These are phyloP conservation scores for Miamiensis avidus DNA, from an alignment of 169 alveolate species.

Conservation along the genomic window DNA sequence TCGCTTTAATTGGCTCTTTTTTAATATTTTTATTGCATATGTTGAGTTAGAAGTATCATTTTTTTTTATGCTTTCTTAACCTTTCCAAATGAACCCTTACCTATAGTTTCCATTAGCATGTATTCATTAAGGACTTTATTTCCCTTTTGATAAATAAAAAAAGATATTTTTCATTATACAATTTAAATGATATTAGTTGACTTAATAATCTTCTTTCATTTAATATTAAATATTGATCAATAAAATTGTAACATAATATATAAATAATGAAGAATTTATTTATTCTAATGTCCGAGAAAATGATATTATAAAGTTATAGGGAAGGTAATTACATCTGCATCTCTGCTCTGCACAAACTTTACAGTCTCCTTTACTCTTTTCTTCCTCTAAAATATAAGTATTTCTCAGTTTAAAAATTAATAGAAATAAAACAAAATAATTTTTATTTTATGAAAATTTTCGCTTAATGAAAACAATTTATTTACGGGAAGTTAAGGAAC, in stretches of 20 bases:
- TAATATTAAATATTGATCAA: too few species aligned
- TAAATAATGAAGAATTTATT: too few species aligned
- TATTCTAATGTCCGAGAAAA: too few species aligned
- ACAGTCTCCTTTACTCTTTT: neutral
- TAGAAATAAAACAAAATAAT: too few species aligned
- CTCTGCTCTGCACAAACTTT: neutral
- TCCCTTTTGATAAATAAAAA: slow-evolving; percentile 40
- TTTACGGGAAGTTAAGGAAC: neutral
- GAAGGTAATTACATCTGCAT: neutral
- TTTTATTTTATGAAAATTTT: too few species aligned
- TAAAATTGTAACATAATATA: too few species aligned
- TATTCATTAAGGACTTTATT: slow-evolving; percentile 69
- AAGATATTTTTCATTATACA: too few species aligned
- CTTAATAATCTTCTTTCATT: too few species aligned
- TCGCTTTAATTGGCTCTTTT: slow-evolving; percentile 55
- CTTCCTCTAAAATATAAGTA: neutral
- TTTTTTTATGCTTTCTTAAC: slow-evolving; percentile 65
- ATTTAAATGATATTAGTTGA: too few species aligned
- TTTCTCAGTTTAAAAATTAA: too few species aligned
- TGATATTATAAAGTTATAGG: too few species aligned
- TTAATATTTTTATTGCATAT: slow-evolving; percentile 69
- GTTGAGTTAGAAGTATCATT: slow-evolving; percentile 5
- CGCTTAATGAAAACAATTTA: too few species aligned
- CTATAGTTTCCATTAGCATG: slow-evolving; percentile 68
- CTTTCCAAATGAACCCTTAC: slow-evolving; percentile 86